Conservation (phyloP, 2,329 filamentous ascomycete genomes). For the Dactylellina cionopaga region DNA sequence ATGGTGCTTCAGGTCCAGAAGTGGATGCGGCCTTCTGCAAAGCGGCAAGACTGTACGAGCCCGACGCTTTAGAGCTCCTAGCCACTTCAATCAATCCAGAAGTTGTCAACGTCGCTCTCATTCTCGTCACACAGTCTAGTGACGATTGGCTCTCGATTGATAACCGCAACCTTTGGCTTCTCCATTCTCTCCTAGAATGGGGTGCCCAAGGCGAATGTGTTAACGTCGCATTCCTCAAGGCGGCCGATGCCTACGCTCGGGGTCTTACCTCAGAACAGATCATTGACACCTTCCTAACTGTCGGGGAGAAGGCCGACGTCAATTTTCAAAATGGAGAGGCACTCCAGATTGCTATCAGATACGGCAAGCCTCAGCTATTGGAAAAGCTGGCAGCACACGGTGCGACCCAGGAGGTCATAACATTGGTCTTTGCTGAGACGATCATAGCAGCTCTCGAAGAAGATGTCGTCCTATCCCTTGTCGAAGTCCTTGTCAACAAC, state of each 20-base stretch:
- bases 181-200: conserved; percentile 14
- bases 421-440: not conserved
- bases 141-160: conserved; percentile 5
- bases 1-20: conserved; percentile 8
- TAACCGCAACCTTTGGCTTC: conserved; percentile 15
- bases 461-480: conserved; percentile 2
- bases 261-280: conserved; percentile 8
- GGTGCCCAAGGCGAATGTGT: conserved; percentile 7
- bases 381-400: not conserved
- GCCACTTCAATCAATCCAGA: conserved; percentile 13
- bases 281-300: conserved; percentile 12
- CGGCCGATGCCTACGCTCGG: not conserved
- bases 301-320: conserved; percentile 15
- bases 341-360: conserved; percentile 17
- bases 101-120: conserved; percentile 12
- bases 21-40: conserved; percentile 16
- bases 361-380: conserved; percentile 8
- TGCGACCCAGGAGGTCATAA: conserved; percentile 9
- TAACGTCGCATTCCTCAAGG: conserved; percentile 20
- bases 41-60: conserved; percentile 8
- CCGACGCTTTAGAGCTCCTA: conserved; percentile 20
- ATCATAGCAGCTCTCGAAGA: conserved; percentile 13
- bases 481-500: conserved; percentile 8
- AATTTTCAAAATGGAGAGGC: conserved; percentile 14
- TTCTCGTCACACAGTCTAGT: conserved; percentile 14